Base-by-base conservation (phyloP, 441 rosid genomes). In the Gossypium schwendimanii region DNA sequence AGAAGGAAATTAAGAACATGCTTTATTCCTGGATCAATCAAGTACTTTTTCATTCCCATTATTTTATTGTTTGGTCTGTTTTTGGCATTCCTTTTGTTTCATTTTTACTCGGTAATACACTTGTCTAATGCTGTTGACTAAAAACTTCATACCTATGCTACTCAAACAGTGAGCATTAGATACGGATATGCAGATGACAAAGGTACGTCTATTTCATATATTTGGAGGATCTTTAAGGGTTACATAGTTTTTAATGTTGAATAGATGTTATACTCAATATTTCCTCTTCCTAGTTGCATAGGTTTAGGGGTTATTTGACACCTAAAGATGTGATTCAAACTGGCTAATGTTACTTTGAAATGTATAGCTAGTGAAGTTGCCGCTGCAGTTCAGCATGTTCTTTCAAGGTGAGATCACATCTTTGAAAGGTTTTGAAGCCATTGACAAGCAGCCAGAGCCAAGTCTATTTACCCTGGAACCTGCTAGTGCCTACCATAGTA, bases 341-440 rank as follows among this genome's bases (percentile, higher is more conserved):
- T 41, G 54, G 36, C 65, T 17, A 59, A 63, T 63, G 44, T 21
- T 18, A 21, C 26, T 21, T 78, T 17, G 75, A 70, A 47, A 41
- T 69, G 65, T 77, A 75, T 81, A 88, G 94, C 75, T 72, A 85
- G 73, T 28, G 85, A 86, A 49, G 76, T 70, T 26, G 82, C 73
- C 59, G 80, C 79, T 76, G 72, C 47, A 79, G 71, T 72, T 78
- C 84, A 15, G 84, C 39, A 85, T 89, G 17, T 93, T 84, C 81
- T 96, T 91, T 26, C 78, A 60, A 33, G 97, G 88, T 78, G 92
- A 92, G 72, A 78, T 92, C 6, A 70, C 89, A 85, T 82, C 91
- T 70, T 80, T 91, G 87, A 88, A 91, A 81, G 96, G 88, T 73
- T 76, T 87, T 80, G 94, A 90, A 72, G 62, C 52, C 70, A 68